These are phyloP conservation scores for Rhizopogon roseolus DNA, from an alignment of 768 basidiomycete genomes.

Conservation along the genomic window DNA sequence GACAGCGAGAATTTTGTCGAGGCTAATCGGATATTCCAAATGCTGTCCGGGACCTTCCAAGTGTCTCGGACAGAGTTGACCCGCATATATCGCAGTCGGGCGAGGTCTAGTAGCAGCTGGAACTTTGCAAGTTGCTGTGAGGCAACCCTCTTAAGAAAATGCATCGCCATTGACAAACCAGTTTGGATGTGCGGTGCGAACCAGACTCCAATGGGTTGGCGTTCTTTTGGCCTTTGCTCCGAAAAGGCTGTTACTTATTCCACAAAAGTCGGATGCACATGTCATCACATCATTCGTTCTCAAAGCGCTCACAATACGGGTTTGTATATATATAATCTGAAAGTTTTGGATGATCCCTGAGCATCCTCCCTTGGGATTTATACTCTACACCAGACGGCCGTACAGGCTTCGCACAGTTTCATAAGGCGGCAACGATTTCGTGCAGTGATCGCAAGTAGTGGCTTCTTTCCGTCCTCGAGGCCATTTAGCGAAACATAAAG, in stretches of 20 bases:
- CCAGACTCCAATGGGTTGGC: background rate
- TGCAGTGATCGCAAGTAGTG: slow-evolving; percentile 7
- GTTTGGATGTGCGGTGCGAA: slow-evolving; percentile 10
- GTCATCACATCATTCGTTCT: slow-evolving; percentile 10
- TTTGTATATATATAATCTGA: slow-evolving; percentile 16
- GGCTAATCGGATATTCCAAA: background rate
- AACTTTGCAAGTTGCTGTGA: slow-evolving; percentile 1
- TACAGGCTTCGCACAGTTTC: background rate
- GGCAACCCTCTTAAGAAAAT: slow-evolving; percentile 1
- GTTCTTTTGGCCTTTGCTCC: background rate
- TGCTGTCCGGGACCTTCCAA: background rate
- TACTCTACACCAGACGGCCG: too few relatives aligned
- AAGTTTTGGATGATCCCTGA: background rate
- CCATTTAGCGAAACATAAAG: slow-evolving; percentile 24
- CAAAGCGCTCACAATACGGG: background rate
- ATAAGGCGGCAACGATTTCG: slow-evolving; percentile 18
- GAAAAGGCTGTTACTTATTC: background rate
- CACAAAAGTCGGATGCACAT: slow-evolving; percentile 5
- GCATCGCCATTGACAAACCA: slow-evolving; percentile 6
- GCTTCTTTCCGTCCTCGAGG: slow-evolving; percentile 29
- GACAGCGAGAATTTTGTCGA: background rate
- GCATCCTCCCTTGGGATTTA: background rate
- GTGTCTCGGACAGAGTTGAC: slow-evolving; percentile 11
- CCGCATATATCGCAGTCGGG: slow-evolving; percentile 17
- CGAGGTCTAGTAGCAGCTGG: background rate